phyloP scores from a whole-genome alignment of 2,329 filamentous ascomycete species.

The Eurotiales sp. region DNA sequence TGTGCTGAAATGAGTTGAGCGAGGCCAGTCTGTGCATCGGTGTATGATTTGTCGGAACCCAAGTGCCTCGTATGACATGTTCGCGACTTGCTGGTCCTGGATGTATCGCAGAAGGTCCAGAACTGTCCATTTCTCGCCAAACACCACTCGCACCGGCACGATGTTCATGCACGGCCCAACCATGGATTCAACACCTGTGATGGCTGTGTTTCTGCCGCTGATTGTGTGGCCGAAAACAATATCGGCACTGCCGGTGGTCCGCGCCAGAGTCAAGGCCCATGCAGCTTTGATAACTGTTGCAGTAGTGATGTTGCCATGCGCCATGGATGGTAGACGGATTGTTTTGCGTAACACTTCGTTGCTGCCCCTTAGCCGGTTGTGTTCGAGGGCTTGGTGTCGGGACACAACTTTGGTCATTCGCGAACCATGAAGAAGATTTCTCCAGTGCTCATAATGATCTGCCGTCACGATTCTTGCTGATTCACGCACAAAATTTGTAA shows the following conservation, averaged over 20 bases:
- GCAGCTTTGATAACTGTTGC: constrained; percentile 65
- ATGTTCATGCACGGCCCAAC: constrained; percentile 66
- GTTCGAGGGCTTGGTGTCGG: constrained; percentile 29
- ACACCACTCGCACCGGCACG: constrained; percentile 59
- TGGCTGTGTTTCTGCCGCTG: constrained; percentile 59
- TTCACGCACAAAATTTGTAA: constrained; percentile 45
- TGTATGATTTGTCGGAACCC: constrained; percentile 53
- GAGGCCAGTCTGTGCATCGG: constrained; percentile 40
- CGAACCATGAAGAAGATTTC: constrained; percentile 54
- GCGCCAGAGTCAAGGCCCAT: constrained; percentile 62
- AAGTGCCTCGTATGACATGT: constrained; percentile 54
- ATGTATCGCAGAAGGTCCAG: constrained; percentile 52
- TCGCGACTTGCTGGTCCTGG: constrained; percentile 56
- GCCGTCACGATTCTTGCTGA: constrained; percentile 38
- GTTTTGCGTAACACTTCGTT: constrained; percentile 31
- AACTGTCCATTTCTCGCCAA: constrained; percentile 50
- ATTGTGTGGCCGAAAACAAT: constrained; percentile 66
- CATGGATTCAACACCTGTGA: constrained; percentile 51
- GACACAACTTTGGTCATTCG: constrained; percentile 43
- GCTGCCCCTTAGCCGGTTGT: constrained; percentile 34
- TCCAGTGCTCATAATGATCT: constrained; percentile 59
- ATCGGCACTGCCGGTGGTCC: constrained; percentile 50
- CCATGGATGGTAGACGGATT: constrained; percentile 42
- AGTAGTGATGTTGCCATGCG: constrained; percentile 55
- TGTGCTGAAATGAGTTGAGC: constrained; percentile 39